Evolutionary conservation across 495 filamentous ascomycete genomes (phyloP), one percentile per base, ranked within the genome.

Genomic region (Aspergillus kassunensis): DNA sequence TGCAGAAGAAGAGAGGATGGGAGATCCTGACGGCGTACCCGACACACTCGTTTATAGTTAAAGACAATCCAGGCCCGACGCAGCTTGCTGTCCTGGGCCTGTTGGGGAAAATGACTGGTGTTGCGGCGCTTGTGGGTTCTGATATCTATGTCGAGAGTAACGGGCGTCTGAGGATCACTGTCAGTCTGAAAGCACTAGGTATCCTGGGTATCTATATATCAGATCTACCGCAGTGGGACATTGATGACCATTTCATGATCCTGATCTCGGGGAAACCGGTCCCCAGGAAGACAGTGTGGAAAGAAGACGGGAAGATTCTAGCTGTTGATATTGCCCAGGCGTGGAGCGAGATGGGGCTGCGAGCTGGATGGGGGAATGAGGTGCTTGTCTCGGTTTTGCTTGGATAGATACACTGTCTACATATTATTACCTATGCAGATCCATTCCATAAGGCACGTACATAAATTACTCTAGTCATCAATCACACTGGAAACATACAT

Each of bases 91-190:
- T 86, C n/a, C 66, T 98, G 2, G 93, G 93, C 9, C 70, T 98
- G 3, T 55, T 96, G 19, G 88, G 79, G 13, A 95, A 96, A 64
- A 95, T 97, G 85, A 90, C 90, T 2, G 93, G 90, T 7, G 82
- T 84, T 2, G 91, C 88, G 0, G 93, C 90, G 0, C 73, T 97
- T 12, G 60, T 86, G 1, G 70, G 64, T 8, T 83, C 74, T 11
- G 73, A 77, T n/a, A 76, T 82, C 12, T 75, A 71, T 20, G 58
- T 83, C 7, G 68, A 79, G 9, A 70, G 80, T 21, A 84, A 80
- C 36, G 83, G 87, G 3, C 62, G 69, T 4, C 65, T 95, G 23
- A 67, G 81, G 13, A 66, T 91, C 15, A 79, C 81, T 54, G 78
- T 83, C 6, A 76, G 72, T 34, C 55, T 97, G 34, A 98, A 95